Evolutionary conservation across 345 rosid species (phyloP).

Genomic region (Carallia brachiata): DNA sequence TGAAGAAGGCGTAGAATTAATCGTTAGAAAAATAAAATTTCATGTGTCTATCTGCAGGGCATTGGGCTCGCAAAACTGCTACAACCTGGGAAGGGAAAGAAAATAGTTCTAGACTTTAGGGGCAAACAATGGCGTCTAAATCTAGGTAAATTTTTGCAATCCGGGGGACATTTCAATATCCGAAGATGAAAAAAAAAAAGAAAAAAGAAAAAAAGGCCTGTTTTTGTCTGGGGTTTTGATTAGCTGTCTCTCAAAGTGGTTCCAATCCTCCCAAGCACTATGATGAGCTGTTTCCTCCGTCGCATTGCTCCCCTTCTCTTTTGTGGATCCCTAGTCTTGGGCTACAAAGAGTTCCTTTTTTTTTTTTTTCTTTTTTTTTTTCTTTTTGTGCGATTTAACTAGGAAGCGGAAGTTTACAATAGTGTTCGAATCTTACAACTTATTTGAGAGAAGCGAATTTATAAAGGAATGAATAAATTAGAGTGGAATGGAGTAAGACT

Average conservation of each 20-base stretch:
- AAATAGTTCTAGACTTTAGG: not conserved
- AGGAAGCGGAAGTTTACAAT: too few species aligned
- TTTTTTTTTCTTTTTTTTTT: too few species aligned
- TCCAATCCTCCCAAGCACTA: slow-evolving; percentile 5
- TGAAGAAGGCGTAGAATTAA: too few species aligned
- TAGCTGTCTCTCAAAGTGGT: slow-evolving; percentile 14
- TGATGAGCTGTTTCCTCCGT: not conserved
- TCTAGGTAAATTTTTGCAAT: slow-evolving; percentile 6
- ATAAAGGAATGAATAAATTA: too few species aligned
- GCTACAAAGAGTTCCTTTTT: too few species aligned
- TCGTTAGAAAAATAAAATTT: too few species aligned
- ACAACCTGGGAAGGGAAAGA: not conserved
- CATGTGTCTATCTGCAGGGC: not conserved
- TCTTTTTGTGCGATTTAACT: too few species aligned
- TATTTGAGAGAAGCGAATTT: too few species aligned
- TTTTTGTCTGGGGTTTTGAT: not conserved
- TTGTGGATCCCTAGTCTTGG: too few species aligned
- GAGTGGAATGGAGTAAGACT: too few species aligned
- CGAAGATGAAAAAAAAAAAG: not conserved
- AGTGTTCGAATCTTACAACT: too few species aligned
- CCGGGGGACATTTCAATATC: slow-evolving; percentile 14
- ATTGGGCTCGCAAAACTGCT: not conserved
- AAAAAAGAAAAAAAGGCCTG: not conserved
- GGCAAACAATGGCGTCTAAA: not conserved
- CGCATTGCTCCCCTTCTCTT: not conserved